These are phyloP conservation scores for Alternaria infectoria DNA, from an alignment of 2,329 filamentous ascomycete genomes.

Conservation along the genomic window DNA sequence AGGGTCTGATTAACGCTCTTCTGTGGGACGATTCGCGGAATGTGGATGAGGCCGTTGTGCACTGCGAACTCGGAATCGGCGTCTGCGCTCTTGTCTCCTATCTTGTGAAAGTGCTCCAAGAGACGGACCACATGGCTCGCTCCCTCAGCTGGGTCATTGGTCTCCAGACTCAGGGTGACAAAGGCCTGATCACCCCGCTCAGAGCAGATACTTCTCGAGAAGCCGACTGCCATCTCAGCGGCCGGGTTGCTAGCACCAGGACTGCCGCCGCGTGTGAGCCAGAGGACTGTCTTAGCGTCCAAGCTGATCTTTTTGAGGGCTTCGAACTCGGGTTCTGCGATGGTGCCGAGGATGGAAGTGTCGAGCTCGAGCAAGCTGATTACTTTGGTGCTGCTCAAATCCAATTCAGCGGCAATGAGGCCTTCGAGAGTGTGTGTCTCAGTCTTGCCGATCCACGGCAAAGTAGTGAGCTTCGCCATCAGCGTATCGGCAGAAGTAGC, in stretches of 20 bases:
- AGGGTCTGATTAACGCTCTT: slow-evolving; percentile 11
- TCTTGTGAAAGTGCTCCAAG: slow-evolving; percentile 10
- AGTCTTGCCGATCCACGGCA: slow-evolving; percentile 5
- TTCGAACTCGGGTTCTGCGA: slow-evolving; percentile 8
- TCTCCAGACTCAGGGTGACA: slow-evolving; percentile 14
- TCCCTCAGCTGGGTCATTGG: not conserved
- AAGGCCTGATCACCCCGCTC: slow-evolving; percentile 11
- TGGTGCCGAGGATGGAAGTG: slow-evolving; percentile 8
- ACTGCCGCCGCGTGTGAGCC: slow-evolving; percentile 12
- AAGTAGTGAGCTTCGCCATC: slow-evolving; percentile 1
- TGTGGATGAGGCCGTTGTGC: slow-evolving; percentile 10
- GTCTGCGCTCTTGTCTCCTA: not conserved
- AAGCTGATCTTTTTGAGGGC: slow-evolving; percentile 7
- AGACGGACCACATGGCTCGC: not conserved
- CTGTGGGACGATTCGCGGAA: slow-evolving; percentile 12
- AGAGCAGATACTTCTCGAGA: slow-evolving; percentile 15
- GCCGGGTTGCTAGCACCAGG: slow-evolving; percentile 3
- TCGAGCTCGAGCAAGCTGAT: slow-evolving; percentile 18
- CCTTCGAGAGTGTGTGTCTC: slow-evolving; percentile 6
- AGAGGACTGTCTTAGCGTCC: slow-evolving; percentile 9
- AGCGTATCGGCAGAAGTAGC: slow-evolving; percentile 1
- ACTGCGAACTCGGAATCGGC: slow-evolving; percentile 15
- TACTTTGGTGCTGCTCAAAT: slow-evolving; percentile 3
- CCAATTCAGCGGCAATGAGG: slow-evolving; percentile 1
- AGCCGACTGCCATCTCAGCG: slow-evolving; percentile 15